These are phyloP conservation scores for Vitis hybrid DNA, from an alignment of 177 flowering plant genomes.

Conservation along the genomic window DNA sequence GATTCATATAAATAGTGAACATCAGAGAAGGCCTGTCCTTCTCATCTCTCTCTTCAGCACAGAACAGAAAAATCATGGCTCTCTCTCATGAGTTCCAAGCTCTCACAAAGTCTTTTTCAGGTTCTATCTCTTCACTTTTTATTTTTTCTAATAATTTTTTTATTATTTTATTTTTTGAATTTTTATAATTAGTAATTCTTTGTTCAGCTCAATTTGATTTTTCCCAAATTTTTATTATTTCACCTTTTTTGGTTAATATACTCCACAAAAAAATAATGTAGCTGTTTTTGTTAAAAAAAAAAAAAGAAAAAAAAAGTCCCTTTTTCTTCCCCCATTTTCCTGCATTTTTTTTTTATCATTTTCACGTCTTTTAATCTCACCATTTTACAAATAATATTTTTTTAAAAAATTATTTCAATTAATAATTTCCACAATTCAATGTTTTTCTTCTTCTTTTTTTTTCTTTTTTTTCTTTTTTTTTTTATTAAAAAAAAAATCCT, in stretches of 20 bases:
- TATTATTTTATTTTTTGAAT: neutral
- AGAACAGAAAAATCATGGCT: constrained; percentile 24
- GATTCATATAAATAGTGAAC: constrained; percentile 5
- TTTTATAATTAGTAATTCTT: neutral
- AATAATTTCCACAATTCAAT: no score
- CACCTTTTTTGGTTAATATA: neutral
- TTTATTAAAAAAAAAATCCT: no score
- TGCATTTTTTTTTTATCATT: no score
- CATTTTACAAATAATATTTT: no score
- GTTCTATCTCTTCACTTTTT: constrained; percentile 21
- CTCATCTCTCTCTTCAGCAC: neutral
- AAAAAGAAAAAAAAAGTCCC: no score
- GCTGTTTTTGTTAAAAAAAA: no score
- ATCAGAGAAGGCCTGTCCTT: neutral
- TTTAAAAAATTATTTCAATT: no score
- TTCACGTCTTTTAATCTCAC: no score
- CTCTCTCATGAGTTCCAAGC: constrained; percentile 31
- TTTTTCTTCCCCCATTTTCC: no score
- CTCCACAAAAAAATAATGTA: no score
- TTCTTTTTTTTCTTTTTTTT: no score
- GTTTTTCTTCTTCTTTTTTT: neutral
- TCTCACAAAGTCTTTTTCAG: constrained; percentile 63
- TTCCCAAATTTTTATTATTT: neutral
- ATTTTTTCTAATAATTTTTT: neutral
- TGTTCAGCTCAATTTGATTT: neutral